These are phyloP conservation scores for Smallanthus sonchifolius DNA, from an alignment of 129 eudicot species.

Conservation along the genomic window DNA sequence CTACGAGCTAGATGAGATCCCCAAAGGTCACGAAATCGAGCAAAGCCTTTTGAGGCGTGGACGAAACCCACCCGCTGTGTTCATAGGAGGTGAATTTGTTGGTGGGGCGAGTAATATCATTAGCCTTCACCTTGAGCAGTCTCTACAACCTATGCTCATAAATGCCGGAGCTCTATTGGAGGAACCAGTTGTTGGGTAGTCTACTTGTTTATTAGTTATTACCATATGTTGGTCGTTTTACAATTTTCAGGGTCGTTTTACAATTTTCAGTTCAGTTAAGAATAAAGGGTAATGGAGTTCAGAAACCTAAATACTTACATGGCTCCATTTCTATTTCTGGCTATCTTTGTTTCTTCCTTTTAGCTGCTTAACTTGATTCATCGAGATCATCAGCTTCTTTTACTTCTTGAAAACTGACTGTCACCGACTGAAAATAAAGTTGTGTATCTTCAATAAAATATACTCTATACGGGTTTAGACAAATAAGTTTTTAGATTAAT, in stretches of 20 bases:
- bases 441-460: not conserved
- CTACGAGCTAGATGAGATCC: slow-evolving; percentile 45
- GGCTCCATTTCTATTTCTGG: not conserved
- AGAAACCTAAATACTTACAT: not conserved
- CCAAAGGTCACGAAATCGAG: slow-evolving; percentile 48
- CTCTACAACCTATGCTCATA: slow-evolving; percentile 18
- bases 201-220: not conserved
- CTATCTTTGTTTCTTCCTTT: not conserved
- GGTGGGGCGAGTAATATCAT: slow-evolving; percentile 28
- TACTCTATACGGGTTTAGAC: not conserved
- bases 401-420: no score
- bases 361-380: not conserved
- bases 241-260: not conserved
- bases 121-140: slow-evolving; percentile 25
- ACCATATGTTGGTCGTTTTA: not conserved
- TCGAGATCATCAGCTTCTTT: no score
- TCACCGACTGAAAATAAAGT: no score
- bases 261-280: not conserved
- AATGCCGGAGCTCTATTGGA: slow-evolving; percentile 29
- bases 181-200: slow-evolving; percentile 11
- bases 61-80: slow-evolving; percentile 55
- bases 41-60: slow-evolving; percentile 44
- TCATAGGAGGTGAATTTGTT: slow-evolving; percentile 27
- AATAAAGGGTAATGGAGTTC: slow-evolving; percentile 5
- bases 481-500: no score